Evolutionary conservation across 768 basidiomycete genomes (phyloP).

Genomic region (Tricholoma sp.): DNA sequence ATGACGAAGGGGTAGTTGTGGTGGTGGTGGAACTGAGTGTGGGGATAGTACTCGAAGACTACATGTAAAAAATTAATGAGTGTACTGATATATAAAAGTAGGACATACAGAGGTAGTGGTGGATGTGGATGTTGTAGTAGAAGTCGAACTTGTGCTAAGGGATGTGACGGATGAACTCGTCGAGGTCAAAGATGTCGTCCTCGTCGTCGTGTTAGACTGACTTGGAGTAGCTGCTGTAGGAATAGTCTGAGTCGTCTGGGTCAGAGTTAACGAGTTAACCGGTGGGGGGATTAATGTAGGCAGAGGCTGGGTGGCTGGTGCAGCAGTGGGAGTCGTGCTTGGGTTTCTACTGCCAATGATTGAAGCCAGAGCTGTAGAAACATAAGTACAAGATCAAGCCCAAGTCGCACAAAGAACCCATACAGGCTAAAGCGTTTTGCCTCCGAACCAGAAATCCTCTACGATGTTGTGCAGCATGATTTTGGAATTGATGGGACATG

Average conservation of each 20-base stretch:
- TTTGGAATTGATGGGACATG: not conserved
- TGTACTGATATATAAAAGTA: not conserved
- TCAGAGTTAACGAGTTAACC: too few relatives aligned
- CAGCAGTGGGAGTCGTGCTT: too few relatives aligned
- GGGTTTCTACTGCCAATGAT: too few relatives aligned
- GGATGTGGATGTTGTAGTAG: not conserved
- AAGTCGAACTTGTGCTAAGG: not conserved
- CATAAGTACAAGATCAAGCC: not conserved
- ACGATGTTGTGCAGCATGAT: not conserved
- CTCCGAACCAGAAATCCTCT: not conserved
- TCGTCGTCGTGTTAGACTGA: not conserved
- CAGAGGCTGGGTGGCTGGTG: too few relatives aligned
- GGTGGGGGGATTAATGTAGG: too few relatives aligned
- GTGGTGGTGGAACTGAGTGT: conserved; percentile 2
- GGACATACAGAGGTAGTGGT: not conserved
- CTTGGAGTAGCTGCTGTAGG: not conserved
- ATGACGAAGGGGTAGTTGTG: not conserved
- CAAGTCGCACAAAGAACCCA: not conserved
- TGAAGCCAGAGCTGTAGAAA: not conserved
- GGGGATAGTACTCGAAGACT: not conserved
- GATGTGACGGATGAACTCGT: not conserved
- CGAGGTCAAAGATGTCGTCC: not conserved
- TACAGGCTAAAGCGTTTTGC: not conserved
- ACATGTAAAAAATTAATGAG: not conserved
- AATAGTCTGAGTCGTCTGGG: too few relatives aligned